Evolutionary conservation across 371 early-diverging fungal genomes (phyloP), one percentile per base, ranked within the genome.

Genomic region (Rhizopus microsporus): DNA sequence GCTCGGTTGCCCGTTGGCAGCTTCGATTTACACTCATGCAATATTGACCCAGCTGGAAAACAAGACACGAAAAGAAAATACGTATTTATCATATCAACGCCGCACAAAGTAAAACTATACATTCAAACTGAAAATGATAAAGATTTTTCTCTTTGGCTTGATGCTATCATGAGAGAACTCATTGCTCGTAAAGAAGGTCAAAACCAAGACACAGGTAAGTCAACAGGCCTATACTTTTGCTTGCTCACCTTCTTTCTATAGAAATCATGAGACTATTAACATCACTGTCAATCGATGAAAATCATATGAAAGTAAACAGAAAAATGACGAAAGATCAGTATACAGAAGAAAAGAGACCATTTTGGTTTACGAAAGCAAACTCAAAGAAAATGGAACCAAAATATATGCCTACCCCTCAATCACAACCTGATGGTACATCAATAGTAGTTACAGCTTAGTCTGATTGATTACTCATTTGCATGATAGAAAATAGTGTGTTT

Each of bases 81-180:
- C 43, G 65, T 63, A 0, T 69, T 72, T 47, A 65, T 66, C 15
- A 70, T 72, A 8, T 50, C 51, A 4, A 69, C 75, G 2, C 64
- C 71, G 1, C 66, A 62, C 44, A 69, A 67, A 43, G 70, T 75
- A 42, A 76, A 67, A 33, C 46, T 77, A 2, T 75, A 71, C 35
- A 62, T 80, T 31, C 80, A 80, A 38, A 59, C 75, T 3, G 54
- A 73, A 15, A 71, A 51, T 23, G 75, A 80, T 0, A 69, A 71
- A 16, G 77, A 77, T 38, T 66, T 73, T 35, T 60, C 75, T 17
- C 38, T 63, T 10, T 80, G 80, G 80, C 57, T 77, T 1, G 80
- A 80, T 56, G 72, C 74, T 13, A 73, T 80, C 23, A 80, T 80
- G 80, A 67, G 80, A 33, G 80, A 80, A 44, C 38, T 80, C 16